These are phyloP conservation scores for Agastache rugosa DNA, from an alignment of 257 asterid genomes.

Conservation along the genomic window DNA sequence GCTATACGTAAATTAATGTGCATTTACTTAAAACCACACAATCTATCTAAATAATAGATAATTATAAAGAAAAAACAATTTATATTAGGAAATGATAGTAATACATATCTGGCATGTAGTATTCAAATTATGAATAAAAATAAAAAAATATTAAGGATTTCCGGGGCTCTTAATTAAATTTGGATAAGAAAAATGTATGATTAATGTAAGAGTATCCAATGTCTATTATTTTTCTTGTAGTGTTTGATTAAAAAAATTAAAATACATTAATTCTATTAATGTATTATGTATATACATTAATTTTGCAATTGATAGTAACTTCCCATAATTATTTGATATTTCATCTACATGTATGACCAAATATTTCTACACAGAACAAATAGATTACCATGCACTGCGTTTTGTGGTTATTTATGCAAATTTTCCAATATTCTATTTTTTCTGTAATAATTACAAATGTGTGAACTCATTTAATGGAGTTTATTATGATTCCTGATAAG, in stretches of 20 bases:
- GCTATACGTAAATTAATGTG: constrained; percentile 37
- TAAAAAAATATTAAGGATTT: too few relatives aligned
- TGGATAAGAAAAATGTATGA: not conserved
- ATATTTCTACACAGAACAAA: too few relatives aligned
- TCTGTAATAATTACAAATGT: too few relatives aligned
- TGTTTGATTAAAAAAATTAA: not conserved
- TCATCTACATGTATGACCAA: not conserved
- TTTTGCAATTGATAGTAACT: not conserved
- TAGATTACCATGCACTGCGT: not conserved
- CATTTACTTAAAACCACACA: constrained; percentile 23
- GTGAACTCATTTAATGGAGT: too few relatives aligned
- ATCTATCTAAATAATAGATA: not conserved
- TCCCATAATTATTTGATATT: not conserved
- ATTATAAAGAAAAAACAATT: not conserved
- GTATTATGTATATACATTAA: not conserved
- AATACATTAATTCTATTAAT: not conserved
- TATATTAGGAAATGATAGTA: too few relatives aligned
- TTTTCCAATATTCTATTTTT: too few relatives aligned
- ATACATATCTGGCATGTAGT: not conserved
- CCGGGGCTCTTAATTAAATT: too few relatives aligned
- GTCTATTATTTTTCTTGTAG: not conserved
- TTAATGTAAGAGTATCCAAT: not conserved
- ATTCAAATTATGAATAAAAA: not conserved
- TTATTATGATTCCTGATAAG: too few relatives aligned
- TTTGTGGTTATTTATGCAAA: not conserved